Evolutionary conservation across 306 rosid genomes (phyloP), one percentile per base, ranked within the genome.

Genomic region (Ceratonia siliqua): DNA sequence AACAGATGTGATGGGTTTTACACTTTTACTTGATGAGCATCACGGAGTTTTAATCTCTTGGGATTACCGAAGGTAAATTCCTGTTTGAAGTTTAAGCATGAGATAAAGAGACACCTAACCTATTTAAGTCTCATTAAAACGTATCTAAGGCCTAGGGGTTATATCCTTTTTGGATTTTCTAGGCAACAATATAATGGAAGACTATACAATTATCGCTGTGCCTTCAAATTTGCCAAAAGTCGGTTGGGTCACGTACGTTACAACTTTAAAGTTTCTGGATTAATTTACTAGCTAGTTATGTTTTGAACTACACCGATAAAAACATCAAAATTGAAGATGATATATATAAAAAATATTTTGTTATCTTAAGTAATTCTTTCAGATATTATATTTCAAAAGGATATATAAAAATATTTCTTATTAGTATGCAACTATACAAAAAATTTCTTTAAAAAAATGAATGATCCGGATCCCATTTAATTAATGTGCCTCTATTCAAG

Each of bases 1-100:
- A 48, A 66, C 33, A 13, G 83, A 81, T 68, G 71, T 70, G 64
- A 75, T 48, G 65, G 74, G 39, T 74, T 55, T 69, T 50, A n/a
- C 59, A 18, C 39, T n/a, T n/a, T n/a, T n/a, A n/a, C n/a, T n/a
- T n/a, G 14, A 50, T 74, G 24, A 56, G 4, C 46, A 30, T 33
- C 30, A 39, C 46, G 58, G 12, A 55, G 27, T 1, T 35, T 35
- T 46, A 43, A 75, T 63, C 9, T 70, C 28, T 53, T 49, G 2
- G 24, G 35, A n/a, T 54, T 50, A 35, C 32, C 67, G 50, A 43
- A 52, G 27, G 12, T 35, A 24, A 24, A 30, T 38, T 28, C 2
- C 21, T 24, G 10, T 55, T 72, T 43, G 13, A 72, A 11, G 24
- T 15, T 13, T 35, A 3, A 10, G 32, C 48, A 36, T 38, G 0